Evolutionary conservation across 495 filamentous ascomycete species (phyloP).

Genomic region (Penicillium angulare): DNA sequence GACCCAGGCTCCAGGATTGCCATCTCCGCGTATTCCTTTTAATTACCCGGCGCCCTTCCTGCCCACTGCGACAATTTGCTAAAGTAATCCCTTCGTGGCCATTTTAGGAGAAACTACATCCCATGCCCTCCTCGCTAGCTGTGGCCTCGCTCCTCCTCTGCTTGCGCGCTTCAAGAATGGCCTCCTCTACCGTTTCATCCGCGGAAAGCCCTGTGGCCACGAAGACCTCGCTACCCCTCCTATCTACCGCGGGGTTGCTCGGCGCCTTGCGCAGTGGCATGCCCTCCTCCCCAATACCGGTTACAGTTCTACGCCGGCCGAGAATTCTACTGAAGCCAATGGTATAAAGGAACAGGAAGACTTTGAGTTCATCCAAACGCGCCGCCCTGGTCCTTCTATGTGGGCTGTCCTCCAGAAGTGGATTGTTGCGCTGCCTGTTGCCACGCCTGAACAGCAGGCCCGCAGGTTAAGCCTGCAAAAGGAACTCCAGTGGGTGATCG

Average conservation of each 20-base stretch:
- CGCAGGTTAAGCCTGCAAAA: constrained; percentile 67
- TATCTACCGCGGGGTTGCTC: constrained; percentile 82
- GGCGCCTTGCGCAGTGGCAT: constrained; percentile 88
- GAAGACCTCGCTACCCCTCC: constrained; percentile 67
- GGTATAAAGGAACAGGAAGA: constrained; percentile 18
- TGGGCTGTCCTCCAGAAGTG: constrained; percentile 97
- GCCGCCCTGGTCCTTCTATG: constrained; percentile 69
- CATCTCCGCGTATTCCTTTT: constrained; percentile 2
- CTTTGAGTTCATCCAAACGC: constrained; percentile 56
- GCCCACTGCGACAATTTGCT: constrained; percentile 39
- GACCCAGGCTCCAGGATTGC: constrained; percentile 11
- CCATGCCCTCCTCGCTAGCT: constrained; percentile 71
- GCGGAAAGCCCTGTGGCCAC: constrained; percentile 73
- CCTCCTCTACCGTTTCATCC: constrained; percentile 89
- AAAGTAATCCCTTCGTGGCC: constrained; percentile 29
- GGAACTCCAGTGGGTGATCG: constrained; percentile 69
- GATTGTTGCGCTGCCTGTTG: constrained; percentile 79
- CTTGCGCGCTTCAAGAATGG: constrained; percentile 95
- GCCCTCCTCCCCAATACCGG: constrained; percentile 57
- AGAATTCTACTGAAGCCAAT: constrained; percentile 18
- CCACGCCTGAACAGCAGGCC: constrained; percentile 61
- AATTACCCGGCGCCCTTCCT: constrained; percentile 14
- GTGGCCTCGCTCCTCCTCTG: constrained; percentile 79
- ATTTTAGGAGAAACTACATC: constrained; percentile 63
- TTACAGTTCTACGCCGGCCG: constrained; percentile 6